Base-by-base conservation (phyloP, 768 basidiomycete genomes). In the Chalciporus chontae region DNA sequence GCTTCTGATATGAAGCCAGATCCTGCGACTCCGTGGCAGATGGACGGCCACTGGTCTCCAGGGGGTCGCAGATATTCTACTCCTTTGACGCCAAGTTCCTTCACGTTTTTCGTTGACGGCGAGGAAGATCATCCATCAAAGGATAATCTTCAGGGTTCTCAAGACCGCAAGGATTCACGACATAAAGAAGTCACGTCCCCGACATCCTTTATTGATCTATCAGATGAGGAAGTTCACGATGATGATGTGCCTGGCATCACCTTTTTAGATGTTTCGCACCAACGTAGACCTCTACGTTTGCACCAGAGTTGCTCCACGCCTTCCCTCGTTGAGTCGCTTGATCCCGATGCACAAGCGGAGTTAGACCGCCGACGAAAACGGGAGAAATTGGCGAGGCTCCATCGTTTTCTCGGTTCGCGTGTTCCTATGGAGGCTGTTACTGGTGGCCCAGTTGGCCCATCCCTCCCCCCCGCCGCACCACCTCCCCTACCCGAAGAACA, bases 401-500 rank as follows among this genome's bases (percentile, higher is more conserved):
- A 92, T 67, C 86, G 90, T 40, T 91, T 86, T 69, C 76, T 92
- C 29, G 90, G 90, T n/a, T 89, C 87, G 17, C 79, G 80, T 27
- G 85, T 93, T 23, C 90, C 90, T 8, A 64, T 77, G 13, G 78
- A 81, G 55, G 78, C 90, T 31, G 83, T 87, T 11, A 74, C 84
- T 34, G 84, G 80, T 41, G 57, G 71, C 54, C 71, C 62, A 42
- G 52, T 53, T 13, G 62, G 64, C 15, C 54, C 62, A 15, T 54
- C 70, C n/a, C 57, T 68, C 8, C 70, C 71, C 1, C 63, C 71
- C 27, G 57, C 61, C 18, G 62, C 62, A 18, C 45, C 34, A n/a
- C 14, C 15, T 36, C 34, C 15, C 14, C n/a, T 50, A 23, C 46
- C 55, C 29, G 64, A 66, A 45, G 73, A 70, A 14, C 65, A 64